phyloP scores from a whole-genome alignment of 345 rosid species.

The Linum tenue region DNA sequence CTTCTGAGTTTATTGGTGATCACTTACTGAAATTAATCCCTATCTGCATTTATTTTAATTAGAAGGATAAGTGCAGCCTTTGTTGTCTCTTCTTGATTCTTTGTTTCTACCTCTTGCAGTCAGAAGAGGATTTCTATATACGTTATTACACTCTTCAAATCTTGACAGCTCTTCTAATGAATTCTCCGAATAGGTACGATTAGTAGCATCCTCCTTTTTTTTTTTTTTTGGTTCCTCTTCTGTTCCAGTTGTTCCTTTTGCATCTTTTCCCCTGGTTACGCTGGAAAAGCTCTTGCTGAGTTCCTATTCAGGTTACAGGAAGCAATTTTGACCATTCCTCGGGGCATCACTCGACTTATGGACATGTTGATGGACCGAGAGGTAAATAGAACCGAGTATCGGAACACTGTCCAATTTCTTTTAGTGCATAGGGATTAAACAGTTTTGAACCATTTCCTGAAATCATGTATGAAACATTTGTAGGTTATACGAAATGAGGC shows the following conservation, averaged over 20 bases:
- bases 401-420: not conserved
- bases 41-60: conserved; percentile 1
- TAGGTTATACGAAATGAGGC: conserved; percentile 97
- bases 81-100: not conserved
- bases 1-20: conserved; percentile 90
- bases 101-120: conserved; percentile 31
- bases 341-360: conserved; percentile 95
- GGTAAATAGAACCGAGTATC: conserved; percentile 33
- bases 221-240: not conserved
- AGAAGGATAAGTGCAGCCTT: not conserved
- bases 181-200: conserved; percentile 78
- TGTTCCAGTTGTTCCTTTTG: not conserved
- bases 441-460: not conserved
- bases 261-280: conserved; percentile 7
- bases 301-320: conserved; percentile 89
- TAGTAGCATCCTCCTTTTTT: conserved; percentile 4
- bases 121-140: conserved; percentile 93
- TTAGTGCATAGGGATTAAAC: conserved; percentile 2
- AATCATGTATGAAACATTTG: conserved; percentile 19
- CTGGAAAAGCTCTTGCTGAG: conserved; percentile 29
- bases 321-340: conserved; percentile 92
- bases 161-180: conserved; percentile 87
- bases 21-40: conserved; percentile 4
- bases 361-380: conserved; percentile 99
- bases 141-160: conserved; percentile 93